These are phyloP conservation scores for Blastocystis sp. DNA, from an alignment of 352 stramenopile genomes.

Conservation along the genomic window DNA sequence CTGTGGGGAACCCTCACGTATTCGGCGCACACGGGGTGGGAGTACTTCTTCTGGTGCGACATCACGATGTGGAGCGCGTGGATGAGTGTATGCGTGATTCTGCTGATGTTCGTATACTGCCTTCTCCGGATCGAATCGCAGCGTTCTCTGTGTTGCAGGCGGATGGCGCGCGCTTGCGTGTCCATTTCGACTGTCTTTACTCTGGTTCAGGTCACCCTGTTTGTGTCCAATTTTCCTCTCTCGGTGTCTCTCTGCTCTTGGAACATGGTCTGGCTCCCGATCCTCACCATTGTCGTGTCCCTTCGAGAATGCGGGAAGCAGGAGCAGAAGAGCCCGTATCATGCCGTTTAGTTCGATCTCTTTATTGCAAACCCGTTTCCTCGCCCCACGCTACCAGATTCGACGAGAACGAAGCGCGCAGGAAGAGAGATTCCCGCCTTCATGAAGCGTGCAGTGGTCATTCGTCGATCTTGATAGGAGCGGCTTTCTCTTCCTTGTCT, in stretches of 20 bases:
- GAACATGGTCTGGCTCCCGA: background rate
- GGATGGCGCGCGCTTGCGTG: background rate
- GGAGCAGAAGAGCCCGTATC: background rate
- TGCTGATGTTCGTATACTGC: background rate
- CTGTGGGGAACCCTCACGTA: background rate
- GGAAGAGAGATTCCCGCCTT: too few species aligned
- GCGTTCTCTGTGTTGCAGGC: background rate
- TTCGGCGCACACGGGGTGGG: background rate
- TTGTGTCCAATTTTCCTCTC: background rate
- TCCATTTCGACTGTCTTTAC: background rate
- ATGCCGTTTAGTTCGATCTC: background rate
- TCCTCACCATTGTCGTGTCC: background rate
- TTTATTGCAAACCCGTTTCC: too few species aligned
- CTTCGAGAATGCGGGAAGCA: background rate
- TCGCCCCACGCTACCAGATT: too few species aligned
- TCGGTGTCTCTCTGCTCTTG: background rate
- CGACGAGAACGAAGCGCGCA: too few species aligned
- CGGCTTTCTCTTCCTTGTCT: too few species aligned
- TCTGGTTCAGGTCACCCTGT: background rate
- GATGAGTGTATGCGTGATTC: background rate
- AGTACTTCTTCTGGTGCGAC: background rate
- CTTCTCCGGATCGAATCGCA: background rate
- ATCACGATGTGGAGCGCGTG: background rate
- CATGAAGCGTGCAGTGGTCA: too few species aligned
- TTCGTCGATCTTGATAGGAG: too few species aligned